These are phyloP conservation scores for Aureobasidium sp. DNA, from an alignment of 2,329 filamentous ascomycete species.

Conservation along the genomic window DNA sequence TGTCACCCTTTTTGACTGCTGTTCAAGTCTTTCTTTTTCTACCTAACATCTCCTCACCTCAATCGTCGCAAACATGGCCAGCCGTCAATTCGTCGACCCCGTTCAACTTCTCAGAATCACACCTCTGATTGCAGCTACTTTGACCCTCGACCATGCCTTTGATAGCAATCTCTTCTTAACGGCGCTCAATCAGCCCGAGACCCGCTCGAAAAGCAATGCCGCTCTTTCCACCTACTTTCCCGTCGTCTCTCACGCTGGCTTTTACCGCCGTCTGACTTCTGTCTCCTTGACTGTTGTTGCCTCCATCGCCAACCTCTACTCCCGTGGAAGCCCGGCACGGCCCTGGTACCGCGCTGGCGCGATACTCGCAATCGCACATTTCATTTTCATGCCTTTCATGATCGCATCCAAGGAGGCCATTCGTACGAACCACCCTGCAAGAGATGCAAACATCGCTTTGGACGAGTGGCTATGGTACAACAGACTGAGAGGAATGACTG, in stretches of 20 bases:
- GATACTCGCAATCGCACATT: not conserved
- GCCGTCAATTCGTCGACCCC: slow-evolving; percentile 11
- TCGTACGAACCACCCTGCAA: slow-evolving; percentile 4
- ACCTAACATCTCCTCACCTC: not conserved
- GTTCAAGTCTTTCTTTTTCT: not conserved
- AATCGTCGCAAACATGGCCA: slow-evolving; percentile 3
- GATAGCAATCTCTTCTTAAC: slow-evolving; percentile 10
- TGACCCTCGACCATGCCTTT: slow-evolving; percentile 3
- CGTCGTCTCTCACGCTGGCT: not conserved
- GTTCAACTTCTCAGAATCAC: slow-evolving; percentile 8
- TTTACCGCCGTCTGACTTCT: not conserved
- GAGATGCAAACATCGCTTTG: slow-evolving; percentile 4
- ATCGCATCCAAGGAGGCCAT: not conserved
- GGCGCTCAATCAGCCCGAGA: slow-evolving; percentile 1
- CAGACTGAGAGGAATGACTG: slow-evolving; percentile 6
- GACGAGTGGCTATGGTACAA: slow-evolving; percentile 13
- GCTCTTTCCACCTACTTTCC: slow-evolving; percentile 11
- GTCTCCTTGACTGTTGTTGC: slow-evolving; percentile 4
- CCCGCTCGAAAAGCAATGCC: not conserved
- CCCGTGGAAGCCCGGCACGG: not conserved
- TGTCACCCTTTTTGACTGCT: not conserved
- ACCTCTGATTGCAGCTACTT: slow-evolving; percentile 7
- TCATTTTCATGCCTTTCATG: slow-evolving; percentile 14
- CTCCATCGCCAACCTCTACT: slow-evolving; percentile 10
- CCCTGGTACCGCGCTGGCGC: slow-evolving; percentile 8